These are phyloP conservation scores for Zizania palustris DNA, from an alignment of 202 grass and related monocot genomes.

Conservation along the genomic window DNA sequence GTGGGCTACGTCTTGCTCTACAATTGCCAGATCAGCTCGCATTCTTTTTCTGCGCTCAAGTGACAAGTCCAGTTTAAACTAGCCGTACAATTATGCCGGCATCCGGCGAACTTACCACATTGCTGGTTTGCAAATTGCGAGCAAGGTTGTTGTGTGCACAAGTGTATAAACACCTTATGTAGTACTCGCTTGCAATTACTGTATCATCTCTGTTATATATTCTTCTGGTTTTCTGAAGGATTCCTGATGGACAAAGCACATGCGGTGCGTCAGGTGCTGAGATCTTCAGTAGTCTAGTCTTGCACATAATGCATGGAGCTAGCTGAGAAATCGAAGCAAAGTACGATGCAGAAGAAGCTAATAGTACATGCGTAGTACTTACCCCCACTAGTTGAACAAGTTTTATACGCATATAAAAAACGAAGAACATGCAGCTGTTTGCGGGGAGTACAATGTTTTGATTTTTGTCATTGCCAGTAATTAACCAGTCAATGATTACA, in stretches of 20 bases:
- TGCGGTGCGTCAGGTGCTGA: not conserved
- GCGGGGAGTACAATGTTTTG: not conserved
- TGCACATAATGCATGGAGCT: not conserved
- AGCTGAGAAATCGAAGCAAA: not conserved
- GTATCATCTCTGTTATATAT: not conserved
- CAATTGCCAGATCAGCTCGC: not conserved
- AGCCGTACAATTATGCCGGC: not conserved
- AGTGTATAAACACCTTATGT: not conserved
- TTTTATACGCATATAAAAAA: not conserved
- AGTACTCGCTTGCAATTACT: not conserved
- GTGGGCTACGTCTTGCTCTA: not conserved
- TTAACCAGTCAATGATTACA: conserved; percentile 4
- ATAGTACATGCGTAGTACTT: not conserved
- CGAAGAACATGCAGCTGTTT: conserved; percentile 5
- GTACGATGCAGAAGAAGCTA: not conserved
- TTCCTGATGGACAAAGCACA: not conserved
- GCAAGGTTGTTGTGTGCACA: not conserved
- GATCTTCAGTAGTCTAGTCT: not conserved
- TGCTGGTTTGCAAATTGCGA: not conserved
- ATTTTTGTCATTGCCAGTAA: not conserved
- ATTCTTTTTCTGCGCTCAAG: not conserved
- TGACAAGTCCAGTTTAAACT: not conserved
- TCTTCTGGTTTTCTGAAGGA: not conserved
- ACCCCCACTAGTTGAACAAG: not conserved
- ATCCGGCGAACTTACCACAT: not conserved